Evolutionary conservation across 768 basidiomycete species (phyloP).

Genomic region (Ramaria sp.): DNA sequence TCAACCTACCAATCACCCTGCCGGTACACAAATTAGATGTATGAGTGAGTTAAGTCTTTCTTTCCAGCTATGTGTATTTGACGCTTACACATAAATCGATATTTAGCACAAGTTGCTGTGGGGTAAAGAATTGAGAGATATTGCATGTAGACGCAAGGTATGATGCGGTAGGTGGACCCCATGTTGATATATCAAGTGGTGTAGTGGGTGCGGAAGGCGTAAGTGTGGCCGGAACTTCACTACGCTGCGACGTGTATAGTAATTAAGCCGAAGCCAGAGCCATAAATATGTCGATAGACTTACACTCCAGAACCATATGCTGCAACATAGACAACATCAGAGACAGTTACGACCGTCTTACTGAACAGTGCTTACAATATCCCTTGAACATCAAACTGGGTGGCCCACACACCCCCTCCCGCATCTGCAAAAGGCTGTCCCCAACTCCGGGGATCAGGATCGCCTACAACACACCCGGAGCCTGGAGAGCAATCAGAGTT

Average conservation of each 20-base stretch:
- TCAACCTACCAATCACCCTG: conserved; percentile 11
- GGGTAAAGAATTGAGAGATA: conserved; percentile 32
- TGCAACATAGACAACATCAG: not conserved
- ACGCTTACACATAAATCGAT: conserved; percentile 40
- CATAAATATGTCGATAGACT: conserved; percentile 15
- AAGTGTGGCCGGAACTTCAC: conserved; percentile 26
- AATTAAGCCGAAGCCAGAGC: conserved; percentile 10
- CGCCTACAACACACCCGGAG: conserved; percentile 34
- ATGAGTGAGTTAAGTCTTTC: not conserved
- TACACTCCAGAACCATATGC: conserved; percentile 40
- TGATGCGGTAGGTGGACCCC: conserved; percentile 36
- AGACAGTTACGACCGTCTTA: not conserved
- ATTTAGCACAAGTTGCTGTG: conserved; percentile 42
- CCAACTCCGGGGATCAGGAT: conserved; percentile 30
- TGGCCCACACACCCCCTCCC: conserved; percentile 58
- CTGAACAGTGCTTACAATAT: conserved; percentile 26
- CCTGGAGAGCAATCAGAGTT: conserved; percentile 21
- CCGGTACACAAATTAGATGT: not conserved
- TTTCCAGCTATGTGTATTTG: not conserved
- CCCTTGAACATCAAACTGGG: conserved; percentile 52
- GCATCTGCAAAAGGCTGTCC: conserved; percentile 36
- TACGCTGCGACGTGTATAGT: conserved; percentile 20
- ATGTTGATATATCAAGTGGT: conserved; percentile 27
- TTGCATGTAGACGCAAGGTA: conserved; percentile 32
- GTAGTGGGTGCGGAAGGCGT: conserved; percentile 19